phyloP scores from a whole-genome alignment of 345 rosid species.

The Turritis glabra region DNA sequence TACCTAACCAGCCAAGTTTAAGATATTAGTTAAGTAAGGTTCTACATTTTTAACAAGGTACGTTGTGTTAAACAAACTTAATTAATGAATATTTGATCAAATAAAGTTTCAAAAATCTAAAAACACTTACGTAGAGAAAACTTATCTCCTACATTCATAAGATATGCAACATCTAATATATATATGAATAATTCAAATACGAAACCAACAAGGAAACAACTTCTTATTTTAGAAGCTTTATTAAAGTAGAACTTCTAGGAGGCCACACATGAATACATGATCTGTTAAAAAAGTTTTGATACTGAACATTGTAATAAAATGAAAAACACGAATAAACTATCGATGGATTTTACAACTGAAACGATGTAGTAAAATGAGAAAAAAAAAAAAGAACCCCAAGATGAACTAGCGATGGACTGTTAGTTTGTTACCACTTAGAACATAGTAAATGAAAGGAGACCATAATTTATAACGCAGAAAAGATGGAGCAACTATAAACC shows the following conservation, averaged over 20 bases:
- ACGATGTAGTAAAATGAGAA: background rate
- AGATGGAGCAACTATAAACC: slow-evolving; percentile 35
- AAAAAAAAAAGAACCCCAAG: background rate
- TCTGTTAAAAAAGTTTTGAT: background rate
- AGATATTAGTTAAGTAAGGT: too few relatives aligned
- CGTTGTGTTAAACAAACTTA: too few relatives aligned
- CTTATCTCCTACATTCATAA: background rate
- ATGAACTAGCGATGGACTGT: background rate
- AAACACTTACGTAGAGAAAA: background rate
- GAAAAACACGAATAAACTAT: background rate
- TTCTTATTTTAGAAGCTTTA: background rate
- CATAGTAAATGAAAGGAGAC: slow-evolving; percentile 1
- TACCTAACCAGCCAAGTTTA: too few relatives aligned
- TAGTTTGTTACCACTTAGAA: background rate
- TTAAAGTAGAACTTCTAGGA: background rate
- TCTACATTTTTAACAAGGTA: too few relatives aligned
- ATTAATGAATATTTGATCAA: background rate
- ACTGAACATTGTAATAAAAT: background rate
- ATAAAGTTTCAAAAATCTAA: background rate
- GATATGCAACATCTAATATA: background rate
- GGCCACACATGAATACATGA: background rate
- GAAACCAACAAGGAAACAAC: background rate
- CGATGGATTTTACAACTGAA: background rate
- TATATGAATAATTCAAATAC: background rate
- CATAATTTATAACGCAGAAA: slow-evolving; percentile 15